Evolutionary conservation across 129 eudicot species (phyloP).

Genomic region (Heracleum sosnowskyi): DNA sequence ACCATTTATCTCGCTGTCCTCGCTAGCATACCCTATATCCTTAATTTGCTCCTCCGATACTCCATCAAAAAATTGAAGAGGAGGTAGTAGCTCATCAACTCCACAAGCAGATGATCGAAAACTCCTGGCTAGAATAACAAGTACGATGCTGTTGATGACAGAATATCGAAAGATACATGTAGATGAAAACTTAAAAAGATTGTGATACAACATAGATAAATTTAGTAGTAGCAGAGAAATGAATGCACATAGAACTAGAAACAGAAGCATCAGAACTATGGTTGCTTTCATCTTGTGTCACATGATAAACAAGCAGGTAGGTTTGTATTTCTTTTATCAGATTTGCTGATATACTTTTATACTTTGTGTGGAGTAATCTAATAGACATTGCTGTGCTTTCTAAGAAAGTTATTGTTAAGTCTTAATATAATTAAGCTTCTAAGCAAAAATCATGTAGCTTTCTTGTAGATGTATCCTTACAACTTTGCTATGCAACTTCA

Average conservation of each 20-base stretch:
- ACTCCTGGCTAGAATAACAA: slow-evolving; percentile 10
- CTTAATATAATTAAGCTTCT: not conserved
- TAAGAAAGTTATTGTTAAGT: not conserved
- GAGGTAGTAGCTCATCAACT: slow-evolving; percentile 1
- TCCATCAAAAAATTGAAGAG: not conserved
- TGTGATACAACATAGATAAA: not conserved
- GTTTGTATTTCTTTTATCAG: not conserved
- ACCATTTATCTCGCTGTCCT: not conserved
- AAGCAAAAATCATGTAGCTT: not conserved
- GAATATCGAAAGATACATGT: not conserved
- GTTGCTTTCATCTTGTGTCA: slow-evolving; percentile 1
- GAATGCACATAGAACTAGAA: not conserved
- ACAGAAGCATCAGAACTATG: not conserved
- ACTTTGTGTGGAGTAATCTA: slow-evolving; percentile 8
- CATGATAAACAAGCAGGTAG: not conserved
- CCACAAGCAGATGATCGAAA: slow-evolving; percentile 1
- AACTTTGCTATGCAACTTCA: slow-evolving; percentile 2
- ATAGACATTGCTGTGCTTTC: not conserved
- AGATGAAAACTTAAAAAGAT: not conserved
- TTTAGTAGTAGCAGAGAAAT: slow-evolving; percentile 6
- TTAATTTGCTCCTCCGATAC: not conserved
- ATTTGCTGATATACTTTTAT: not conserved
- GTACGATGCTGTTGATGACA: slow-evolving; percentile 9
- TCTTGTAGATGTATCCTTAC: not conserved
- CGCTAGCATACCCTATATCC: not conserved